Evolutionary conservation across 2,329 filamentous ascomycete genomes (phyloP), one percentile per base, ranked within the genome.

Genomic region (Aspergillus oerlinghausenensis): DNA sequence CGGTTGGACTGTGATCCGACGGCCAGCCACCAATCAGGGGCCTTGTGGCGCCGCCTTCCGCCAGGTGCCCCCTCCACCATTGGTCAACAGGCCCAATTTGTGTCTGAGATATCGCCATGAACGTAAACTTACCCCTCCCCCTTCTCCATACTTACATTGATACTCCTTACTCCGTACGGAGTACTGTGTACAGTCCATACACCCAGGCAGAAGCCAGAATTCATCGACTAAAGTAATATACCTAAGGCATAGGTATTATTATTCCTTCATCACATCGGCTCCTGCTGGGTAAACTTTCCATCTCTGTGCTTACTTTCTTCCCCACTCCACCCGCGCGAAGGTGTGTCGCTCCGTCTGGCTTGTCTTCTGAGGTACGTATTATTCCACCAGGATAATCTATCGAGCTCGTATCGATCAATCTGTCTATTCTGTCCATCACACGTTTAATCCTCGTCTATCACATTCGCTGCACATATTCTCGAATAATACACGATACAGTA

Each of bases 11-110:
- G 38, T 56, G 50, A 49, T 50, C 25, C 21, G 42, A 35, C 48
- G 28, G 42, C 19, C 14, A 42, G 35, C 52, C 56, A 53, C 61
- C 59, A 63, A 63, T 63, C 45, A 60, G 17, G 3, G 7, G 17
- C 10, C 32, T 17, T 51, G 56, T 56, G 59, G 59, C 59, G 57
- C 57, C 58, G 52, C 58, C 58, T 60, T 55, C 55, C 52, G 52
- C 45, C 53, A 45, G 51, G 35, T 32, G 25, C 17, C 50, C 47
- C 21, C 35, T 23, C n/a, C 28, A 23, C 19, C 19, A 28, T 50
- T 55, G 38, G 42, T 43, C 54, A 35, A 35, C 32, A 17, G 32
- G 32, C 32, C 32, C 11, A 35, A 17, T 35, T 35, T 7, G 29
- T 35, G 32, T 35, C 14, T 35, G 32, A 35, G 32, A 35, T 17